Conservation (phyloP, 202 grass and related monocot genomes). For the Panicum hallii region DNA sequence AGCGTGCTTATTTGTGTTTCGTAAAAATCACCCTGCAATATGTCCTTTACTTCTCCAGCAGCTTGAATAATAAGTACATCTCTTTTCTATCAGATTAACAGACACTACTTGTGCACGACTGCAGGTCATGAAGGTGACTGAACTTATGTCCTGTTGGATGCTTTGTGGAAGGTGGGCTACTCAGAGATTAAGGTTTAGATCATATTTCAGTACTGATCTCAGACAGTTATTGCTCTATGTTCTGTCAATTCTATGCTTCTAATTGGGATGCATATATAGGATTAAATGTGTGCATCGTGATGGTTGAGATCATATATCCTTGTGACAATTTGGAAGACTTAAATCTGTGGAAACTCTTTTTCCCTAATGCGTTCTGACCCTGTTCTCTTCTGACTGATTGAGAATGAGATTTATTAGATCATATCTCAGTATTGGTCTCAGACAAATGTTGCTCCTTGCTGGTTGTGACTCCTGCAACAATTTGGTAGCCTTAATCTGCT, state of each 20-base stretch:
- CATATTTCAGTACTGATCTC: not conserved
- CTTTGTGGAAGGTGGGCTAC: not conserved
- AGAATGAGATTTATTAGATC: not conserved
- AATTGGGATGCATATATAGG: too few species aligned
- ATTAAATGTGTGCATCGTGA: too few species aligned
- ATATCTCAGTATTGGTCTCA: not conserved
- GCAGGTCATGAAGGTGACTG: not conserved
- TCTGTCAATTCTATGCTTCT: too few species aligned
- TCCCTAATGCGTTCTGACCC: too few species aligned
- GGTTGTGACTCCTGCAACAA: not conserved
- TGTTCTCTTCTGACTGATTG: too few species aligned
- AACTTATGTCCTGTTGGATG: constrained; percentile 8
- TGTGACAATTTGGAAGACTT: too few species aligned
- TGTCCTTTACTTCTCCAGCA: not conserved
- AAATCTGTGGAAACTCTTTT: too few species aligned
- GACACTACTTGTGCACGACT: not conserved
- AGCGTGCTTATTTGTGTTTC: not conserved
- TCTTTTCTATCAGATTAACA: not conserved
- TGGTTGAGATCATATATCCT: too few species aligned
- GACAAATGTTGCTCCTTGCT: not conserved
- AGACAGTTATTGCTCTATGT: not conserved
- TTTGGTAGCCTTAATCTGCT: not conserved
- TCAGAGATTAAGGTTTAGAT: not conserved
- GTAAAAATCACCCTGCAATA: not conserved
- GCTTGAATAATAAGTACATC: not conserved